Percentiles rank a stretch among this genome's conserved stretches.
Evolutionary conservation across 208 protist species (phyloP).

Genomic region (Leishmania mexicana): DNA sequence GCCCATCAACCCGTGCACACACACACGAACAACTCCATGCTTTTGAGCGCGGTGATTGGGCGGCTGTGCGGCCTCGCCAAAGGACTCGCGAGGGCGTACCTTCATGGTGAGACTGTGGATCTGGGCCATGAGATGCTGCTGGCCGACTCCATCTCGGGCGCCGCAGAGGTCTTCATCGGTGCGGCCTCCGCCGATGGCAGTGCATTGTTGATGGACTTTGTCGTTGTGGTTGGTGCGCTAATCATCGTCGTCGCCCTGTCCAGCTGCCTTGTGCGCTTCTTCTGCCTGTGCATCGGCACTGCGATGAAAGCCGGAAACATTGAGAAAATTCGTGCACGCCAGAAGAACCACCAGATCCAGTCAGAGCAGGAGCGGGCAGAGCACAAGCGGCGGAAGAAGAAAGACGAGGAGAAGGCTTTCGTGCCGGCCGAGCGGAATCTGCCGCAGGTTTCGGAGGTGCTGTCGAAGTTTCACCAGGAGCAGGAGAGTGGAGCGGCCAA

Average conservation of each 20-base stretch:
- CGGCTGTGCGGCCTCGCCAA: slow-evolving; percentile 23
- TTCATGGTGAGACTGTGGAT: slow-evolving; percentile 43
- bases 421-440: slow-evolving; percentile 32
- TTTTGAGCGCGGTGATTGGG: slow-evolving; percentile 12
- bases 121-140: slow-evolving; percentile 30
- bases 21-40: slow-evolving; percentile 6
- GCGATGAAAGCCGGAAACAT: slow-evolving; percentile 26
- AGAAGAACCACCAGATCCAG: slow-evolving; percentile 39
- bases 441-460: slow-evolving; percentile 22
- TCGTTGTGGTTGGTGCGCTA: slow-evolving; percentile 26
- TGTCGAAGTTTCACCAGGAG: slow-evolving; percentile 9
- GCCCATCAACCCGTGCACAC: slow-evolving; percentile 19
- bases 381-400: slow-evolving; percentile 22
- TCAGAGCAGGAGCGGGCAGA: slow-evolving; percentile 31
- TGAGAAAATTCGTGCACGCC: slow-evolving; percentile 33
- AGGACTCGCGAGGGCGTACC: slow-evolving; percentile 34
- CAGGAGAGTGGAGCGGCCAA: neutral
- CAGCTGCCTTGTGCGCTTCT: slow-evolving; percentile 43
- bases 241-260: slow-evolving; percentile 30
- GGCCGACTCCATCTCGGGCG: slow-evolving; percentile 40
- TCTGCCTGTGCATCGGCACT: slow-evolving; percentile 38
- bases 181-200: slow-evolving; percentile 25
- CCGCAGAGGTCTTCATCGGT: slow-evolving; percentile 35
- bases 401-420: slow-evolving; percentile 27
- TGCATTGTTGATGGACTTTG: slow-evolving; percentile 48